phyloP scores from a whole-genome alignment of 108 stramenopile genomes.

The Ochromonas danica region DNA sequence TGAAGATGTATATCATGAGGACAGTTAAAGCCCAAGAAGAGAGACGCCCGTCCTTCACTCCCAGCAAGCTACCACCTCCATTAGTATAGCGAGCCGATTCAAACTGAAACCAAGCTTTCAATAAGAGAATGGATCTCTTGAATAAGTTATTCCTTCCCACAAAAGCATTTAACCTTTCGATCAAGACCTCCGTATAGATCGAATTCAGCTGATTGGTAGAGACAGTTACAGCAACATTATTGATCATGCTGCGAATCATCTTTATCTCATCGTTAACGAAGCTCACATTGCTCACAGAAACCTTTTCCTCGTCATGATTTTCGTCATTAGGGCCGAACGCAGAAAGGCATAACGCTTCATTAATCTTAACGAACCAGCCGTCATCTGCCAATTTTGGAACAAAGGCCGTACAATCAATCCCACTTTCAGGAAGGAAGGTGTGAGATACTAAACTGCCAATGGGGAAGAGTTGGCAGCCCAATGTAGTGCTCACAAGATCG shows the following conservation, averaged over 20 bases:
- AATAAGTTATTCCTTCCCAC: conserved; percentile 4
- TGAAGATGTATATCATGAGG: background rate
- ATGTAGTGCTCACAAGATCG: background rate
- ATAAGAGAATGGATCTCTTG: conserved; percentile 13
- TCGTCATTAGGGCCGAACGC: background rate
- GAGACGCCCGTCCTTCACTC: background rate
- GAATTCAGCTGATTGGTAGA: conserved; percentile 20
- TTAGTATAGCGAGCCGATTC: background rate
- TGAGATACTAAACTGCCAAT: conserved; percentile 2
- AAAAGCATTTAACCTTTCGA: conserved; percentile 12
- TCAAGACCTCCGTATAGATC: background rate
- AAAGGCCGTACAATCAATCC: conserved; percentile 18
- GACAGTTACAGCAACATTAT: background rate
- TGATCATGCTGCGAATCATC: background rate
- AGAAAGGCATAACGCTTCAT: conserved; percentile 32
- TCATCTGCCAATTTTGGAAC: background rate
- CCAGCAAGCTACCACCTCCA: background rate
- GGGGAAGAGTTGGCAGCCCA: conserved; percentile 13
- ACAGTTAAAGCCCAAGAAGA: conserved; percentile 20
- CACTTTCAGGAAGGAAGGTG: conserved; percentile 28
- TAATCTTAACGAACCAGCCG: conserved; percentile 18
- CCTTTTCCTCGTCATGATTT: background rate
- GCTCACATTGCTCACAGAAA: conserved; percentile 27
- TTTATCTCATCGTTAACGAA: conserved; percentile 23
- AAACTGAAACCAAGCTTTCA: conserved; percentile 35